Evolutionary conservation across 148 eudicot species (phyloP), one percentile per base, ranked within the genome.

Genomic region (Rhododendron mucronatum): DNA sequence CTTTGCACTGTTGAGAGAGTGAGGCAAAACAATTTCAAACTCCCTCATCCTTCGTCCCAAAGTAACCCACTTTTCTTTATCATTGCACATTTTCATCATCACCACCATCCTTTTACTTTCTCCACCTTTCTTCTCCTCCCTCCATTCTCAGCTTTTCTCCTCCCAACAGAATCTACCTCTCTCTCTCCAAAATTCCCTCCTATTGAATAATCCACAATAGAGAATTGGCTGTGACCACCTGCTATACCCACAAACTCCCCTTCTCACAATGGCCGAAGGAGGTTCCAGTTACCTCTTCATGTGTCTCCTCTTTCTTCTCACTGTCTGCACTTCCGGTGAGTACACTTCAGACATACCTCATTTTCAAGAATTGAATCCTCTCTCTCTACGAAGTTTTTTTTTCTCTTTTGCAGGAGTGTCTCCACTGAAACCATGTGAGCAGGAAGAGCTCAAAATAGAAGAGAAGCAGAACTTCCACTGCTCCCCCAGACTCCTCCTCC

Each of bases 271-370:
- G 98, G 92, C 96, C 82, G 18, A 74, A 82, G 74, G 35, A 82
- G 74, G 88, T 86, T 87, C 88, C 39, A 61, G 83, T 48, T 45
- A 76, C 86, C 85, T 88, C 83, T 84, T 88, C 90, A 79, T 91
- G 63, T 61, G 87, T 78, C 84, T 92, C 50, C 82, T 91, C 51
- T 87, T 84, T 59, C 39, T 86, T 82, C 88, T 86, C 82, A 76
- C 82, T 86, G 37, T 91, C 88, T 91, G 84, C 89, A 81, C 87
- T 79, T 88, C 92, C 79, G 96, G 97, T 94, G 84, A 88, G 93
- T 88, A 37, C 37, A 2, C 82, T 83, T 39, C 37, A 28, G 2
- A 12, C 35, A 69, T 69, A 7, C 28, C 71, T 63, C 71, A 63
- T 63, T 23, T 63, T 63, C 12, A 63, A 63, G 71, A 63, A 23